Base-by-base conservation (phyloP, 257 asterid species). In the Echium plantagineum region DNA sequence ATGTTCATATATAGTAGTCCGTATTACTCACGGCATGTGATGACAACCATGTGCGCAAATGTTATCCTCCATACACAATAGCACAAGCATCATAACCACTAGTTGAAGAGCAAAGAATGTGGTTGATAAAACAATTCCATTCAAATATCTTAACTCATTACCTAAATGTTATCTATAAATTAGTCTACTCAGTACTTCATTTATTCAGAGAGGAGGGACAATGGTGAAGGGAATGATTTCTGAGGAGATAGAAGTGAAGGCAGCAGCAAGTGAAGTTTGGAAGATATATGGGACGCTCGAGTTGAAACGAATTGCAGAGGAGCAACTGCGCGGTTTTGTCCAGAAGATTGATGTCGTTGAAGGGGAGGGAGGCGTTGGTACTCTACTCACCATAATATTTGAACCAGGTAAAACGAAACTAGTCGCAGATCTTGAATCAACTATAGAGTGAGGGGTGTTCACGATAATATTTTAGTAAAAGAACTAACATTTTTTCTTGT, bases 321-420 rank as follows among this genome's bases (percentile, higher is more conserved):
- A 71, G 48, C 47, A 35, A 24, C 78, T 84, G 6, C 78, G 78
- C 15, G 61, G 64, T 15, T 18, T 77, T 15, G 7, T 87, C 46
- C 60, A 66, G 55, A 73, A 59, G 59, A 52, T 82, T 47, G 83
- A 80, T 13, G 56, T 82, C 10, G 52, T 75, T 0, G 62, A 82
- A 63, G 94, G 94, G 9, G 81, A 80, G 53, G 94, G 90, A 3
- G 64, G 77, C 28, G 75, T 32, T 19, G 94, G 91, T 19, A 79
- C 87, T 57, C 30, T 75, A 21, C 68, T 84, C 61, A 63, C 79
- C 20, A 59, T 82, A 62, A 68, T 61, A 24, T 83, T 74, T 17
- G 63, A 79, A 55, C 78, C 77, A 9, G 72, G 66, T n/a, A 63
- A 20, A 53, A 7, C 20, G 32, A 28, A 26, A 28, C 5, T 6